Evolutionary conservation across 192 early-diverging fungal species (phyloP), one percentile per base, ranked within the genome.

Genomic region (Backusella liffmaniae): DNA sequence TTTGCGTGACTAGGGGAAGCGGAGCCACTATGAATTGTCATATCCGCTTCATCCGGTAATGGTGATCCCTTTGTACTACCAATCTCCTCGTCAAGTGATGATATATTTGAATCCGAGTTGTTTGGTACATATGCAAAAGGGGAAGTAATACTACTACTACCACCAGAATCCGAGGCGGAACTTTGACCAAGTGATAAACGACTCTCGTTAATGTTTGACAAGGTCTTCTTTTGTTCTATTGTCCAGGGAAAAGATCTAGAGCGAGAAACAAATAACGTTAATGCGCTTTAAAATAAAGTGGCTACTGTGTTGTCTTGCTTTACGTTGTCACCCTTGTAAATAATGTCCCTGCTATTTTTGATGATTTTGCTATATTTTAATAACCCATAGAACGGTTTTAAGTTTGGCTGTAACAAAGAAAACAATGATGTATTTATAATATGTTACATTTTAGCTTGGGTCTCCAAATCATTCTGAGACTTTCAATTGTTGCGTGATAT

Each of bases 381-480:
- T 49, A 44, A 16, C 39, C 12, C 9, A 44, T 44, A 44, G 3
- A 44, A 44, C 3, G 12, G 42, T 44, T 6, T 49, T 16, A 49
- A 18, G 3, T 44, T 44, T 44, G 15, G 42, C 15, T n/a, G 46
- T 6, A 49, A n/a, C 15, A 44, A 44, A 44, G 32, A 44, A 44
- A 44, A 16, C 4, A 44, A 16, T n/a, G 18, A 5, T 32, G 32
- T 62, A 62, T 62, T 21, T 53, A 29, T 13, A 15, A 32, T n/a
- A n/a, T 5, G 18, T 62, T 65, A 41, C 59, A 39, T 46, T 84
- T 84, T 6, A 84, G 67, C 41, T 81, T 78, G 13, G 84, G 82
- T 29, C 81, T 73, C 86, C 86, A 88, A 44, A 88, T 80, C 26
- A 74, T 67, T 29, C 84, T 77, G 8, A 88, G 70, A 10, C 80